Percentiles rank a stretch among this genome's conserved stretches.
These are phyloP conservation scores for Stagonosporopsis tanaceti DNA, from an alignment of 2,329 filamentous ascomycete species.

Conservation along the genomic window DNA sequence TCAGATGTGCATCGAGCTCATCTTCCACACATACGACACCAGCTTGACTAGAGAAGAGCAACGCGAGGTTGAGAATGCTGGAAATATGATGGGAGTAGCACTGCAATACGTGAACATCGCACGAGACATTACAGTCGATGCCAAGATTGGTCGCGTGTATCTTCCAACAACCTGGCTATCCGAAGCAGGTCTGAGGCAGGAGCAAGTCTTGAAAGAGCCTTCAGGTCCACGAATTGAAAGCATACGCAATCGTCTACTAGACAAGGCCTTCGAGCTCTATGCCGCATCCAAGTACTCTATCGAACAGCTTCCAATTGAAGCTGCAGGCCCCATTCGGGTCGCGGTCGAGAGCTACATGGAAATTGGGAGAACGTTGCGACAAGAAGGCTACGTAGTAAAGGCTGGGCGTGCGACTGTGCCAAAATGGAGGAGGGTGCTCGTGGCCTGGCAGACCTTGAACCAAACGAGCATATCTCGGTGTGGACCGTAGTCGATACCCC, in stretches of 20 bases:
- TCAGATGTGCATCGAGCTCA: constrained; percentile 71
- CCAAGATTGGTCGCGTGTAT: constrained; percentile 71
- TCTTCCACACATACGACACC: constrained; percentile 64
- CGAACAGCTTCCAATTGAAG: constrained; percentile 66
- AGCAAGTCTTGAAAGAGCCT: constrained; percentile 63
- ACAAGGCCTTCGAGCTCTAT: constrained; percentile 69
- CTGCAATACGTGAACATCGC: constrained; percentile 82
- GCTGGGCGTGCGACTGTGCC: constrained; percentile 58
- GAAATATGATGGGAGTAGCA: constrained; percentile 73
- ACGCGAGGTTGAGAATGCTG: constrained; percentile 62
- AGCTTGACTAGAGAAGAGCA: constrained; percentile 42
- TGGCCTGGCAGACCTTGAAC: constrained; percentile 66
- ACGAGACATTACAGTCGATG: constrained; percentile 74
- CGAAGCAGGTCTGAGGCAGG: constrained; percentile 62
- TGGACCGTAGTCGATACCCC: constrained; percentile 8
- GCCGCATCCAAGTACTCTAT: constrained; percentile 64
- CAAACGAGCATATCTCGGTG: constrained; percentile 18
- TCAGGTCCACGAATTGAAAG: constrained; percentile 56
- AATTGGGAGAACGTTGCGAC: constrained; percentile 70
- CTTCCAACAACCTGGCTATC: constrained; percentile 71
- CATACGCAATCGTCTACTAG: constrained; percentile 64
- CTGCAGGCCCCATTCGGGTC: constrained; percentile 70
- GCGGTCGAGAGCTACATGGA: constrained; percentile 80
- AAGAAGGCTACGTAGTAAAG: constrained; percentile 55
- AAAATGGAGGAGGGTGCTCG: constrained; percentile 58